Conservation (phyloP, 345 rosid genomes). For the Kandelia obovata region DNA sequence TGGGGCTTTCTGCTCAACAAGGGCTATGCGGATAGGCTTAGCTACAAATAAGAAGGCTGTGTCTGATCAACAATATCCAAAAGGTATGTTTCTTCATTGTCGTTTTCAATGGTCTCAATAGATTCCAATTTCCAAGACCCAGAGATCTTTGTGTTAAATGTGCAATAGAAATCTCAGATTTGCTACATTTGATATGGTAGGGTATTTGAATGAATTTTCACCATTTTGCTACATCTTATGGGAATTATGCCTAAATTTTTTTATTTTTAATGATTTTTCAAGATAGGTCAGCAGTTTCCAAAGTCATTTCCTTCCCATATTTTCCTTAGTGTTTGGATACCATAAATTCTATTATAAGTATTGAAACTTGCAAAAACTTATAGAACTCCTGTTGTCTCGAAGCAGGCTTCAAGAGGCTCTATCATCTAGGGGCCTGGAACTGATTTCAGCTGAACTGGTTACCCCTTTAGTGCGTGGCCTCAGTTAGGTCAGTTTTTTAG, state of each 20-base stretch:
- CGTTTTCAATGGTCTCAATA: not conserved
- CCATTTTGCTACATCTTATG: not conserved
- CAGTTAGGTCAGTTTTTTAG: constrained; percentile 85
- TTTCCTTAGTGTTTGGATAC: constrained; percentile 53
- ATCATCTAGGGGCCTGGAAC: constrained; percentile 94
- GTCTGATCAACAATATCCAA: constrained; percentile 55
- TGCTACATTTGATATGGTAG: not conserved
- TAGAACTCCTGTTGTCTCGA: constrained; percentile 75
- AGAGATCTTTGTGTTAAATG: constrained; percentile 4
- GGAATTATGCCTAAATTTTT: constrained; percentile 7
- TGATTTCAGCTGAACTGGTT: constrained; percentile 91
- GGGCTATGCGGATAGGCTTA: constrained; percentile 87
- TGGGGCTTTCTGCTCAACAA: constrained; percentile 77
- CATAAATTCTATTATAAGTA: constrained; percentile 36
- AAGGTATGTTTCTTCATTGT: constrained; percentile 41
- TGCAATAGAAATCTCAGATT: constrained; percentile 1
- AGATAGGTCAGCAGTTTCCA: constrained; percentile 45
- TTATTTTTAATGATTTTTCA: constrained; percentile 22
- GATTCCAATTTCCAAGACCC: not conserved
- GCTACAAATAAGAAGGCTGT: constrained; percentile 68
- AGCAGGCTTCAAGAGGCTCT: constrained; percentile 97
- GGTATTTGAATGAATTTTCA: not conserved
- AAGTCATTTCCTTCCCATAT: constrained; percentile 40
- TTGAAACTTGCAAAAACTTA: constrained; percentile 53
- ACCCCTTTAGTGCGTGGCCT: constrained; percentile 68